These are phyloP conservation scores for Mycosarcoma mackinlayi DNA, from an alignment of 1,284 basidiomycete genomes.

Conservation along the genomic window DNA sequence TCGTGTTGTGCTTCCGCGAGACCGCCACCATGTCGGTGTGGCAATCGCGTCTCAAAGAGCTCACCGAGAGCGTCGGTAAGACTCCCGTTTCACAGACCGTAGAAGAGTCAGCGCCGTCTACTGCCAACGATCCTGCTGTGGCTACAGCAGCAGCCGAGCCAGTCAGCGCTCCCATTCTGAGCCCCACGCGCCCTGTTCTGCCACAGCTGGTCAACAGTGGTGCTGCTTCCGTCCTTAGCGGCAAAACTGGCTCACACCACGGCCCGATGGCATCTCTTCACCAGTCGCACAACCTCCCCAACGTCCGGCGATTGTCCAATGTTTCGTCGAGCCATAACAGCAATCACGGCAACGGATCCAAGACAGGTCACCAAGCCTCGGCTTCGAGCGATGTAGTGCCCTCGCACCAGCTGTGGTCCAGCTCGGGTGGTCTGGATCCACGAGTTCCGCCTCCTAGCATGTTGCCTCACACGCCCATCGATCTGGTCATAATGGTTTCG, in stretches of 20 bases:
- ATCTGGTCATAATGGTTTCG: constrained; percentile 90
- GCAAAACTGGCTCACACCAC: constrained; percentile 48
- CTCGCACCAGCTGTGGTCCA: constrained; percentile 57
- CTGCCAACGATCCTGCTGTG: background rate
- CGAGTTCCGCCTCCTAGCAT: constrained; percentile 56
- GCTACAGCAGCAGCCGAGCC: background rate
- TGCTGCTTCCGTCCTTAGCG: constrained; percentile 45
- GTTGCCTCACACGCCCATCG: constrained; percentile 84
- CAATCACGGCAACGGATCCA: constrained; percentile 20
- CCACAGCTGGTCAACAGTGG: constrained; percentile 23
- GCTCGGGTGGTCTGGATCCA: constrained; percentile 61
- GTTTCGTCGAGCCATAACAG: constrained; percentile 44
- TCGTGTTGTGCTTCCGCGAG: constrained; percentile 93
- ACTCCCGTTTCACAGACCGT: constrained; percentile 12
- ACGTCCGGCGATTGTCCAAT: constrained; percentile 21
- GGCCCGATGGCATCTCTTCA: constrained; percentile 17
- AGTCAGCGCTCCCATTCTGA: constrained; percentile 9
- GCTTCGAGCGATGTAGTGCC: constrained; percentile 32
- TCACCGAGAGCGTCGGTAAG: constrained; percentile 25
- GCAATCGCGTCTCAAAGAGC: constrained; percentile 71
- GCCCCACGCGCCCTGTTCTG: constrained; percentile 17
- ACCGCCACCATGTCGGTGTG: constrained; percentile 87
- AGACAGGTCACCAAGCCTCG: constrained; percentile 19
- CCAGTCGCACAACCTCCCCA: constrained; percentile 18
- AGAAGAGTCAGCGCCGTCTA: background rate